Percentiles rank a stretch among this genome's conserved stretches.
Conservation (phyloP, 176 grass and related monocot species). For the Oryza glumipatula region DNA sequence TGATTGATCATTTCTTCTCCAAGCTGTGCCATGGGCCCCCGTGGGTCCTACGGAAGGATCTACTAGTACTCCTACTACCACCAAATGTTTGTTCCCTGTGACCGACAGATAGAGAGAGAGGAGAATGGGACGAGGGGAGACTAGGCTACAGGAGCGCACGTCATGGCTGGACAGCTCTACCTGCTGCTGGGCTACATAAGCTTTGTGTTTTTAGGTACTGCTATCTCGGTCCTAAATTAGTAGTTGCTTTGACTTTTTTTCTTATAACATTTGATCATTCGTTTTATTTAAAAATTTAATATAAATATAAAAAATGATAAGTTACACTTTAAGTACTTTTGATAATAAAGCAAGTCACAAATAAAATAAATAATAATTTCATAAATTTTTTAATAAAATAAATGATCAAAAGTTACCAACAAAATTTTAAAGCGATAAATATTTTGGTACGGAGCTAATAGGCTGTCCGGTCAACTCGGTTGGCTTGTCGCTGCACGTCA, state of each 20-base stretch:
- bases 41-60: not conserved
- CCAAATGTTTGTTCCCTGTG: not conserved
- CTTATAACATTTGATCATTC: too few species aligned
- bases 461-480: slow-evolving; percentile 23
- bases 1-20: not conserved
- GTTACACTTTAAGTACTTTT: too few species aligned
- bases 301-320: too few species aligned
- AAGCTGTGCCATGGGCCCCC: not conserved
- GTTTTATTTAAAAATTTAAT: too few species aligned
- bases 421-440: too few species aligned
- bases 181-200: not conserved
- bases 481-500: slow-evolving; percentile 10
- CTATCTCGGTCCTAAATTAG: too few species aligned
- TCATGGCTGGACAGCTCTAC: not conserved
- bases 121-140: not conserved
- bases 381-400: too few species aligned
- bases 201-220: not conserved
- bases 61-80: not conserved
- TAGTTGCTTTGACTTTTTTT: too few species aligned
- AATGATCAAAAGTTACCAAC: too few species aligned
- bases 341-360: too few species aligned
- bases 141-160: not conserved
- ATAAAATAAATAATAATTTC: too few species aligned
- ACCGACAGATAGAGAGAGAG: not conserved
- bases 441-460: not conserved